These are phyloP conservation scores for Fusarium albosuccineum DNA, from an alignment of 2,329 filamentous ascomycete species.

Conservation along the genomic window DNA sequence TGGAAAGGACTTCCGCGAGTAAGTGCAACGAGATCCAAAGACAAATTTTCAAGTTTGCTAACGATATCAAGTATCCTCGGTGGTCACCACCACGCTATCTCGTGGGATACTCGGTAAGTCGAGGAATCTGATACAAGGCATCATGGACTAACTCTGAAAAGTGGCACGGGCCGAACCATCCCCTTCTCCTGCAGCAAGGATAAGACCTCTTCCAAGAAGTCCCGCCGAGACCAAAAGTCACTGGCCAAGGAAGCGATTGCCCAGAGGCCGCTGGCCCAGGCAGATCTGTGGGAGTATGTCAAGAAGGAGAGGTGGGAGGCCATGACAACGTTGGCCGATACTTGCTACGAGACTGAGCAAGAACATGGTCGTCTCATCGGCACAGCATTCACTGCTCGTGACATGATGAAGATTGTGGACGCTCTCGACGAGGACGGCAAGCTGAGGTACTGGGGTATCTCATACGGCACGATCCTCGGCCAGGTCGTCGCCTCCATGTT, in stretches of 20 bases:
- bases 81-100: constrained; percentile 31
- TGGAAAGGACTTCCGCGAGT: constrained; percentile 29
- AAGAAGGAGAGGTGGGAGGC: constrained; percentile 15
- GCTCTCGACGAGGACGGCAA: constrained; percentile 52
- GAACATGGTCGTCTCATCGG: constrained; percentile 47
- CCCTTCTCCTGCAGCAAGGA: constrained; percentile 25
- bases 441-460: constrained; percentile 52
- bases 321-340: constrained; percentile 11
- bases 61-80: constrained; percentile 22
- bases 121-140: accelerated
- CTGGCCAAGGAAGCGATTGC: constrained; percentile 8
- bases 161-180: constrained; percentile 37
- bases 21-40: accelerated
- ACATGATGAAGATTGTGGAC: constrained; percentile 57
- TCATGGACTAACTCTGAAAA: not conserved
- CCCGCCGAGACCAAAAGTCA: constrained; percentile 10
- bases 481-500: constrained; percentile 41
- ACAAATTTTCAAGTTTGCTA: not conserved
- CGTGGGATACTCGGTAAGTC: constrained; percentile 41
- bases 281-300: constrained; percentile 22
- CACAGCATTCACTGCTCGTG: constrained; percentile 54
- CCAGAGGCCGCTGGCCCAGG: constrained; percentile 10
- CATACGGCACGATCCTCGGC: constrained; percentile 42
- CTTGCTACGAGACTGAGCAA: constrained; percentile 46
- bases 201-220: not conserved